Percentiles rank a stretch among this genome's conserved stretches.
Evolutionary conservation across 768 basidiomycete genomes (phyloP).

Genomic region (Tulasnella sp.): DNA sequence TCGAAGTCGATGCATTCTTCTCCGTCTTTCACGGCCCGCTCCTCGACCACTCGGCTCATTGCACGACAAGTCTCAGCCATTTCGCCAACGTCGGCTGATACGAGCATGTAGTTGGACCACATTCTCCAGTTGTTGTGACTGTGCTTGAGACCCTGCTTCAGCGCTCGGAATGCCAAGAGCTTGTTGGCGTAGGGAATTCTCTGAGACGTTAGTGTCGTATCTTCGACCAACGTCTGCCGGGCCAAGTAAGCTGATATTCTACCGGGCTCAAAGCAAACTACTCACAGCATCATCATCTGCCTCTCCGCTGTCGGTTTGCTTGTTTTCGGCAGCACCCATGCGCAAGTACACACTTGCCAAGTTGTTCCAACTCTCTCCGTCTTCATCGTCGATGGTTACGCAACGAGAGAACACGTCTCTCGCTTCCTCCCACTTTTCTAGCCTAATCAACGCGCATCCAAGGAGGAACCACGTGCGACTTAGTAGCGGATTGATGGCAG

Average conservation of each 20-base stretch:
- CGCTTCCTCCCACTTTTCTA: constrained; percentile 75
- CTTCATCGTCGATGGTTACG: constrained; percentile 87
- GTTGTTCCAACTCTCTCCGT: constrained; percentile 98
- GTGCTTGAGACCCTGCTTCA: constrained; percentile 77
- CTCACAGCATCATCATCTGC: constrained; percentile 23
- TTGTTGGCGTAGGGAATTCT: constrained; percentile 43
- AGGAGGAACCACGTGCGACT: constrained; percentile 91
- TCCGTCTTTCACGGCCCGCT: constrained; percentile 39
- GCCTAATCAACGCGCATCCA: constrained; percentile 80
- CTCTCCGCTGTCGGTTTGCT: constrained; percentile 24
- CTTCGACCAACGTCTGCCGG: not conserved
- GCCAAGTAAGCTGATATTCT: not conserved
- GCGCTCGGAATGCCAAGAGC: constrained; percentile 80
- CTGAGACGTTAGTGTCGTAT: constrained; percentile 12
- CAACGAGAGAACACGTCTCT: constrained; percentile 75
- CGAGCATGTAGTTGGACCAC: constrained; percentile 97
- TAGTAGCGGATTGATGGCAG: constrained; percentile 79
- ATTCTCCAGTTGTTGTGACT: constrained; percentile 91
- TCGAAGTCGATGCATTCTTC: constrained; percentile 67
- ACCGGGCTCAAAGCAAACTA: not conserved
- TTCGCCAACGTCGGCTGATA: constrained; percentile 88
- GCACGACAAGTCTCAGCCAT: constrained; percentile 80
- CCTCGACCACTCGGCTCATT: constrained; percentile 67
- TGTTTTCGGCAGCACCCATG: constrained; percentile 39
- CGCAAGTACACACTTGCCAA: constrained; percentile 89